Evolutionary conservation across 2,329 filamentous ascomycete genomes (phyloP).

Genomic region (Pyricularia sp.): DNA sequence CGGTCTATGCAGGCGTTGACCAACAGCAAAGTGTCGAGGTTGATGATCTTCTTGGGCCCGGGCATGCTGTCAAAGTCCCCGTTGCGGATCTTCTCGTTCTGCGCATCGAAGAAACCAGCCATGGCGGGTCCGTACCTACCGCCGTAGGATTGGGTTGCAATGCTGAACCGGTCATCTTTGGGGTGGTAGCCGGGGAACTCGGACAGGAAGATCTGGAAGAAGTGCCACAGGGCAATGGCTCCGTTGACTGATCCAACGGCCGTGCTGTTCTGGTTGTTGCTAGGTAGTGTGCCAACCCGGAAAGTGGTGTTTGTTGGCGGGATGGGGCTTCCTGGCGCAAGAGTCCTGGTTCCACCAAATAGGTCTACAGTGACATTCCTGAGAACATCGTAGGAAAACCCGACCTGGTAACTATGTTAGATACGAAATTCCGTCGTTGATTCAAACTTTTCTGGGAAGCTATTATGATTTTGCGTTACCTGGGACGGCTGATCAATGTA

Average conservation of each 20-base stretch:
- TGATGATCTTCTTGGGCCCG: conserved; percentile 25
- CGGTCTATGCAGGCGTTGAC: conserved; percentile 64
- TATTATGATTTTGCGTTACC: conserved; percentile 3
- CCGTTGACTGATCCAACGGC: conserved; percentile 47
- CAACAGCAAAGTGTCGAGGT: conserved; percentile 56
- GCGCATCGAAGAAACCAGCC: conserved; percentile 46
- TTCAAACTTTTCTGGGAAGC: too few relatives aligned
- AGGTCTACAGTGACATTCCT: conserved; percentile 51
- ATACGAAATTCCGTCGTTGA: conserved; percentile 21
- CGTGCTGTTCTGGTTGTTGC: conserved; percentile 36
- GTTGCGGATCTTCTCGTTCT: conserved; percentile 48
- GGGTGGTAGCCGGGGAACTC: conserved; percentile 50
- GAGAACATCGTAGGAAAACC: conserved; percentile 56
- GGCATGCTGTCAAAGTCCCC: conserved; percentile 19
- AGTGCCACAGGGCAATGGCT: conserved; percentile 55
- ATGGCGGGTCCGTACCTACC: conserved; percentile 63
- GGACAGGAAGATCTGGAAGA: conserved; percentile 51
- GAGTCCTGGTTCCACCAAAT: conserved; percentile 26
- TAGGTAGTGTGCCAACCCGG: conserved; percentile 57
- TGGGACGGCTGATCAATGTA: conserved; percentile 63
- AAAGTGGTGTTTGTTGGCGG: conserved; percentile 30
- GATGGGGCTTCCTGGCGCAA: conserved; percentile 18
- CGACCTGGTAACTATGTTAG: conserved; percentile 61
- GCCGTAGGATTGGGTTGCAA: conserved; percentile 63
- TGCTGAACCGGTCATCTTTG: conserved; percentile 40